A percentile compares a stretch with the other conserved stretches of the same genome.
These are phyloP conservation scores for Lepraria neglecta DNA, from an alignment of 495 filamentous ascomycete species.

Conservation along the genomic window DNA sequence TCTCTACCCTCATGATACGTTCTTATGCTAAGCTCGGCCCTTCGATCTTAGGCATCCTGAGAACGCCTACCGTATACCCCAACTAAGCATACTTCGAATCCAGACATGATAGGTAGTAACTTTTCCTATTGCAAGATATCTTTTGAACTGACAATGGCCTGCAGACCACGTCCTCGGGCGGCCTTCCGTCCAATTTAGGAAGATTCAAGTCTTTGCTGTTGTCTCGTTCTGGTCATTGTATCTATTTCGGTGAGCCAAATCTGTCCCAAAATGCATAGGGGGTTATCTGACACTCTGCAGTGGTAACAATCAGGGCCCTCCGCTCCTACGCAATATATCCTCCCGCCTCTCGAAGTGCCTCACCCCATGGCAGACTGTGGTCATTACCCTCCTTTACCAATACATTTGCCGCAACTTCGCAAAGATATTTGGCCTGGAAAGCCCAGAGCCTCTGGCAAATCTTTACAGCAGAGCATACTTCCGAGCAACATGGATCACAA, in stretches of 20 bases:
- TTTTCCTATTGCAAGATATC: neutral
- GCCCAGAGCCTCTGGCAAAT: conserved; percentile 88
- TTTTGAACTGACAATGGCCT: neutral
- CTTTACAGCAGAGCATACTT: conserved; percentile 94
- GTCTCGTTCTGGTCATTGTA: conserved; percentile 88
- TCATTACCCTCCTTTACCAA: conserved; percentile 83
- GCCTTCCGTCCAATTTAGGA: conserved; percentile 83
- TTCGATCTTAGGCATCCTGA: neutral
- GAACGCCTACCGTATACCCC: too few species aligned
- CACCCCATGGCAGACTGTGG: conserved; percentile 82
- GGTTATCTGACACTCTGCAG: conserved; percentile 35
- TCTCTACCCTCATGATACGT: neutral
- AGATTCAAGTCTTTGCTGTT: conserved; percentile 87
- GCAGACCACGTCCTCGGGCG: conserved; percentile 86
- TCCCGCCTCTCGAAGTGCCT: conserved; percentile 58
- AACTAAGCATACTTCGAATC: neutral
- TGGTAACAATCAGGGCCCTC: conserved; percentile 84
- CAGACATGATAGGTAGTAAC: conserved; percentile 24
- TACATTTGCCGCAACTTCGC: conserved; percentile 89
- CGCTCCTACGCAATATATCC: conserved; percentile 65
- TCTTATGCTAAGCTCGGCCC: neutral
- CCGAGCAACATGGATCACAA: conserved; percentile 94
- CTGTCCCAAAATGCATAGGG: neutral
- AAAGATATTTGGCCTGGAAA: conserved; percentile 83
- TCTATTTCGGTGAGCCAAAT: conserved; percentile 54